Base-by-base conservation (phyloP, 2,329 filamentous ascomycete species). In the Aspergillus oerlinghausenensis region DNA sequence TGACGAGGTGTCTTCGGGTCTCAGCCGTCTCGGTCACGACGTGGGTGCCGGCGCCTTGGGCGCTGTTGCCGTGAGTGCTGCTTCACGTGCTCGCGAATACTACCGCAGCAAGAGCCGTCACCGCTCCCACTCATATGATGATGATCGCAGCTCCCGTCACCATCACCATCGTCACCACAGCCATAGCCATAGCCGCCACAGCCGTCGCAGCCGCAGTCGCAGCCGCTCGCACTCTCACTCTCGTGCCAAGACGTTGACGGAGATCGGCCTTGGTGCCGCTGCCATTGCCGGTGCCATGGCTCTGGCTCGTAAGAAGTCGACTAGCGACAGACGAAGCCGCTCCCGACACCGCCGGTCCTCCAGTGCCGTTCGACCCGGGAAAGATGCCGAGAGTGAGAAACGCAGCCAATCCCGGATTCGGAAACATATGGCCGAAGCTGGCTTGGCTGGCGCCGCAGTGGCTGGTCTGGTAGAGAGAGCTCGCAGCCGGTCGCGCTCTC, bases 31-130 rank as follows among this genome's bases (percentile, higher is more conserved):
- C 11, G 73, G 75, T 6, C 74, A 80, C 63, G 79, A 82, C 48
- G 72, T 85, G 42, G 84, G 84, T 45, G 85, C 84, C 57, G 84
- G 83, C 55, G 83, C 83, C 10, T 68, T 87, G 3, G 85, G 85
- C 53, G 85, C 83, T 23, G 77, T 85, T 35, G 83, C 83, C 50
- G 84, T 83, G 17, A 83, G 85, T 66, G 84, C 80, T 28, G 75
- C 85, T 51, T 77, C 75, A 14, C 76, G 80, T 53, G 78, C 77
- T 32, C 75, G 76, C 53, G 82, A 80, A 61, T 76, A 77, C 57
- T 77, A 79, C 60, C 78, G 74, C 55, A 78, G 76, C 65, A 75
- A 73, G 62, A 79, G 77, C 59, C 74, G 74, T 32, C 72, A 70
- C 54, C 74, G 76, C 29, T 71, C 73, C 5, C 70, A 72, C 52